A percentile compares a stretch with the other conserved stretches of the same genome.
phyloP scores from a whole-genome alignment of 2,329 filamentous ascomycete genomes.

The Sporothrix sp. region DNA sequence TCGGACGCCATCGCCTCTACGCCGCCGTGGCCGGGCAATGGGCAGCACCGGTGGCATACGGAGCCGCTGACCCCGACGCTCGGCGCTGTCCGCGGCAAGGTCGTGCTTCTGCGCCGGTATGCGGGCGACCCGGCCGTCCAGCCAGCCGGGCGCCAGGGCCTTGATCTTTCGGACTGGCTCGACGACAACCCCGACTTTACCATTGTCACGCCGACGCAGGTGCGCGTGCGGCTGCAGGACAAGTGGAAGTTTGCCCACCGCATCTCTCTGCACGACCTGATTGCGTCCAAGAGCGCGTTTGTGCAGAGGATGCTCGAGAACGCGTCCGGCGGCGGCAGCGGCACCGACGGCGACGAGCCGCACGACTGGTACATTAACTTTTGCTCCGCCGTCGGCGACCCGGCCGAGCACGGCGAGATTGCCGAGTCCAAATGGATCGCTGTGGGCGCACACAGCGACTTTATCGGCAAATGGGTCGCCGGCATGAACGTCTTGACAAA shows the following conservation, averaged over 20 bases:
- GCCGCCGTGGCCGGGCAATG: conserved; percentile 21
- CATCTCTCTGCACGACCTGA: conserved; percentile 28
- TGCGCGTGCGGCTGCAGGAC: conserved; percentile 35
- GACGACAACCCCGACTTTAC: conserved; percentile 55
- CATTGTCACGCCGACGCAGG: conserved; percentile 29
- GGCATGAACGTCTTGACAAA: conserved; percentile 33
- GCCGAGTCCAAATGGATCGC: conserved; percentile 35
- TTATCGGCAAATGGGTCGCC: conserved; percentile 31
- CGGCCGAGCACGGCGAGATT: conserved; percentile 28
- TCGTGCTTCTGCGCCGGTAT: conserved; percentile 56
- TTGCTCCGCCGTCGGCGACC: conserved; percentile 32
- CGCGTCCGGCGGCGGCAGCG: conserved; percentile 20
- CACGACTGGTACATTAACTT: conserved; percentile 27
- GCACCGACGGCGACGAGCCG: conserved; percentile 19
- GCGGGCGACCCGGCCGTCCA: conserved; percentile 32
- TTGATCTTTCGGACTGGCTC: conserved; percentile 42
- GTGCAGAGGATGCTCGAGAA: conserved; percentile 29
- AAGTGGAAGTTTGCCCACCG: conserved; percentile 35
- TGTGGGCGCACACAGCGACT: conserved; percentile 32
- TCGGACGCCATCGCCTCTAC: conserved; percentile 46
- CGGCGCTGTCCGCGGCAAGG: conserved; percentile 54
- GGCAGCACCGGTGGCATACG: conserved; percentile 48
- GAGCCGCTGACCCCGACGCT: conserved; percentile 49
- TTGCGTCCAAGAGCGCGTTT: conserved; percentile 30
- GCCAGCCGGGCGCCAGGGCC: conserved; percentile 24